Conservation (phyloP, 306 rosid genomes). For the Chamaecrista fasciculata region DNA sequence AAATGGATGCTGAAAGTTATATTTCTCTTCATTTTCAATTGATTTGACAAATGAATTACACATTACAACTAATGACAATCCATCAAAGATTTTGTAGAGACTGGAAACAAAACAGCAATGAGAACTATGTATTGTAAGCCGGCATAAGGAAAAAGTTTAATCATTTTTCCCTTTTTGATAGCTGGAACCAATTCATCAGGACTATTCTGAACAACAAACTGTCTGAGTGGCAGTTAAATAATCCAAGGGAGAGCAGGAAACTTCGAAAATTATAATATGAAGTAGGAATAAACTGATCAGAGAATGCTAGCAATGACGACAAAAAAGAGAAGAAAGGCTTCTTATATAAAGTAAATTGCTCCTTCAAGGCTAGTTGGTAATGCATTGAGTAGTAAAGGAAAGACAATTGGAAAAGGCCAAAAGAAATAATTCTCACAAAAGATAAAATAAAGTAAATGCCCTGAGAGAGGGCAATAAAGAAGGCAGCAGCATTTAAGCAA, state of each 20-base stretch:
- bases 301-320: background rate
- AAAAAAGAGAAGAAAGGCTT: background rate
- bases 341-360: background rate
- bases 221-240: background rate
- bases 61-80: background rate
- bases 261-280: background rate
- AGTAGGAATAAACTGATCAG: background rate
- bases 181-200: background rate
- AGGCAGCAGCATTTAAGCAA: slow-evolving; percentile 12
- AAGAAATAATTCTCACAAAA: background rate
- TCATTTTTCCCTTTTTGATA: background rate
- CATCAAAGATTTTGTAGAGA: background rate
- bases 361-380: background rate
- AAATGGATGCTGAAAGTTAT: background rate
- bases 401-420: background rate
- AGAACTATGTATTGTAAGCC: background rate
- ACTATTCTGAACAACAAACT: background rate
- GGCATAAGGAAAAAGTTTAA: background rate
- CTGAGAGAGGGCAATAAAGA: background rate
- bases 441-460: background rate
- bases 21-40: background rate
- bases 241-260: background rate
- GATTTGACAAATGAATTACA: background rate
- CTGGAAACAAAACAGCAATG: background rate
- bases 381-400: background rate